phyloP scores from a whole-genome alignment of 1,139 yeast species.

The Kodamaea fungicola region DNA sequence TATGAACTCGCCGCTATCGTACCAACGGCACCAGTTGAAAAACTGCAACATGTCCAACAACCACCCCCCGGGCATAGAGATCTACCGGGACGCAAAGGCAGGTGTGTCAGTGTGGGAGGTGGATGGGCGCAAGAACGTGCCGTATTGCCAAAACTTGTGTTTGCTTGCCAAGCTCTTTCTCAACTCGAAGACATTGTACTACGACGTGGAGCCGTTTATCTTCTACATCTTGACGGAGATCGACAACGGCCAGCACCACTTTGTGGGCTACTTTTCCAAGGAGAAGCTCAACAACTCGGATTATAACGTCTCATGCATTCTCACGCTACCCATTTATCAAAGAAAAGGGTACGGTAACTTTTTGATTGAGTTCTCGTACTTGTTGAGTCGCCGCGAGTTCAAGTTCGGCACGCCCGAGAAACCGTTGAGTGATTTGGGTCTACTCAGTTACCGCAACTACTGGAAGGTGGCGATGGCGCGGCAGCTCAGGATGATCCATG shows the following conservation, averaged over 20 bases:
- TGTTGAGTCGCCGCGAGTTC: conserved; percentile 69
- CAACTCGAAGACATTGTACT: conserved; percentile 86
- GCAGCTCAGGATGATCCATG: conserved; percentile 29
- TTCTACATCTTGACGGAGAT: conserved; percentile 80
- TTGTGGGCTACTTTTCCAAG: conserved; percentile 92
- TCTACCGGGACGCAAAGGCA: conserved; percentile 59
- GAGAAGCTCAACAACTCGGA: conserved; percentile 74
- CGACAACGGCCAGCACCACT: conserved; percentile 61
- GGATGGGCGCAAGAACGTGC: conserved; percentile 81
- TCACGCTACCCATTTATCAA: conserved; percentile 86
- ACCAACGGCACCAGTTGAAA: conserved; percentile 68
- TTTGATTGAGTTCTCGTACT: conserved; percentile 84
- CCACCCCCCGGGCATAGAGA: conserved; percentile 90
- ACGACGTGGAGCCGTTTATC: conserved; percentile 92
- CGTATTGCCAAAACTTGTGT: conserved; percentile 87
- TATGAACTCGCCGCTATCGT: conserved; percentile 66
- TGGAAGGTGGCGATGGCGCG: conserved; percentile 73
- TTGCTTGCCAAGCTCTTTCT: conserved; percentile 82
- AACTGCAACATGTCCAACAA: conserved; percentile 52
- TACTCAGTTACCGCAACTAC: conserved; percentile 79
- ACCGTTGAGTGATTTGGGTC: conserved; percentile 84
- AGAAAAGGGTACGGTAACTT: conserved; percentile 87
- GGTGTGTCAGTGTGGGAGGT: conserved; percentile 79
- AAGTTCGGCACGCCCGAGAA: conserved; percentile 92
- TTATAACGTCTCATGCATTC: conserved; percentile 85